Evolutionary conservation across 2,329 filamentous ascomycete species (phyloP).

Genomic region (Penicillium psychrosexuale): DNA sequence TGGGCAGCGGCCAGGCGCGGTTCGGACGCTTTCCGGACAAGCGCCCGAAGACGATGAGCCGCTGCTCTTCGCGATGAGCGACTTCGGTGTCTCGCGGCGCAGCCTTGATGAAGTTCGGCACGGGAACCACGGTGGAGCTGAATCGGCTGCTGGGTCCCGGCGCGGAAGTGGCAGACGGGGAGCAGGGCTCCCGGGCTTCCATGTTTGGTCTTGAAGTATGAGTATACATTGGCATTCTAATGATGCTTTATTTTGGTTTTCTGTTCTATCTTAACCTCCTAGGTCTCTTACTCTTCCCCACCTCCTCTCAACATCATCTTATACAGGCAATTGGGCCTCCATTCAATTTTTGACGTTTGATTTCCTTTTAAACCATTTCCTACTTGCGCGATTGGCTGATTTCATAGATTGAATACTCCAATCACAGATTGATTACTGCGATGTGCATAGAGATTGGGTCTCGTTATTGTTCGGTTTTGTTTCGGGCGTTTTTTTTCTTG

Average conservation of each 20-base stretch:
- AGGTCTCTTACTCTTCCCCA: background rate
- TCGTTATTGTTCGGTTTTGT: background rate
- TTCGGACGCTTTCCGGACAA: slow-evolving; percentile 31
- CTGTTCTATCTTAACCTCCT: background rate
- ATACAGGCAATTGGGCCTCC: background rate
- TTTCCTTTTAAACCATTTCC: slow-evolving; percentile 9
- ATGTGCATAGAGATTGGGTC: slow-evolving; percentile 21
- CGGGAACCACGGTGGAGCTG: slow-evolving; percentile 30
- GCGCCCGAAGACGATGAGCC: slow-evolving; percentile 44
- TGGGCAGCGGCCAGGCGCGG: slow-evolving; percentile 34
- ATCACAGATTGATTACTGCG: slow-evolving; percentile 8
- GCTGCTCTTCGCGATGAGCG: slow-evolving; percentile 47
- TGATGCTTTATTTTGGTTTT: background rate
- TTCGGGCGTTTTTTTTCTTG: background rate
- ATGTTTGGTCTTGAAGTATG: slow-evolving; percentile 31
- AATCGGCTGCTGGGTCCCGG: slow-evolving; percentile 30
- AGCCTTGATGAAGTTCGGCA: slow-evolving; percentile 43
- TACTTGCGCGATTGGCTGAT: slow-evolving; percentile 10
- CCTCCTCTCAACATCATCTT: background rate
- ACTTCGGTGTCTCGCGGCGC: slow-evolving; percentile 43
- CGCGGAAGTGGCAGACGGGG: slow-evolving; percentile 38
- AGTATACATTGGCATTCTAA: background rate
- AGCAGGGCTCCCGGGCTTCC: slow-evolving; percentile 33
- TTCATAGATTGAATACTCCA: slow-evolving; percentile 20
- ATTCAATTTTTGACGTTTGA: background rate